Percentiles rank a stretch among this genome's conserved stretches.
phyloP scores from a whole-genome alignment of 2,329 filamentous ascomycete genomes.

The Dryadomyces quercivorus region DNA sequence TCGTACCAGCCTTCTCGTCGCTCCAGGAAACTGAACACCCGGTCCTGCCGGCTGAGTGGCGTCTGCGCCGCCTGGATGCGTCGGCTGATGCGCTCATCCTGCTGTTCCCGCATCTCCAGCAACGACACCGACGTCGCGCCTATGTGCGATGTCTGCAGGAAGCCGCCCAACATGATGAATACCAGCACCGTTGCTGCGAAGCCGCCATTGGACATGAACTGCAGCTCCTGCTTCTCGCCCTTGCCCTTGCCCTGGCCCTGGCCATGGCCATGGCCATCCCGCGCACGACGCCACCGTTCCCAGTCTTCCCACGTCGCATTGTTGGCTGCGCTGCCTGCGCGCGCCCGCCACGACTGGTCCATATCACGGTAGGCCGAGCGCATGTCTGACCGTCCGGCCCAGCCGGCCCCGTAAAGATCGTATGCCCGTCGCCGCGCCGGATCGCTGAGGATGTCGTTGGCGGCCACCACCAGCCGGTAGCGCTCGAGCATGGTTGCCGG shows the following conservation, averaged over 20 bases:
- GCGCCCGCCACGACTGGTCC: constrained; percentile 36
- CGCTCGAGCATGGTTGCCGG: constrained; percentile 63
- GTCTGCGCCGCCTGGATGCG: constrained; percentile 42
- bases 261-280: constrained; percentile 24
- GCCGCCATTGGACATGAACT: constrained; percentile 65
- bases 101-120: constrained; percentile 53
- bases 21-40: constrained; percentile 67
- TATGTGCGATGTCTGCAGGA: constrained; percentile 61
- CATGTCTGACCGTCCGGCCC: constrained; percentile 49
- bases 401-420: constrained; percentile 71
- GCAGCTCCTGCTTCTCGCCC: constrained; percentile 32
- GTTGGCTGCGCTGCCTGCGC: constrained; percentile 34
- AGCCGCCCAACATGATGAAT: constrained; percentile 55
- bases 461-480: constrained; percentile 78
- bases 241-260: too few relatives aligned
- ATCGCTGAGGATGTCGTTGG: constrained; percentile 79
- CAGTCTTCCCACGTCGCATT: constrained; percentile 99
- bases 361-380: constrained; percentile 24
- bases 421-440: constrained; percentile 68
- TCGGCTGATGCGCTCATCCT: constrained; percentile 53
- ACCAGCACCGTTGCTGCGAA: constrained; percentile 65
- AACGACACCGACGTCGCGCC: constrained; percentile 48
- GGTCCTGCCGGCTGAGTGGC: constrained; percentile 44
- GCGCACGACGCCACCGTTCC: constrained; percentile 62
- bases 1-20: constrained; percentile 45